Evolutionary conservation across 1,284 basidiomycete species (phyloP).

Genomic region (Trametes sp.): DNA sequence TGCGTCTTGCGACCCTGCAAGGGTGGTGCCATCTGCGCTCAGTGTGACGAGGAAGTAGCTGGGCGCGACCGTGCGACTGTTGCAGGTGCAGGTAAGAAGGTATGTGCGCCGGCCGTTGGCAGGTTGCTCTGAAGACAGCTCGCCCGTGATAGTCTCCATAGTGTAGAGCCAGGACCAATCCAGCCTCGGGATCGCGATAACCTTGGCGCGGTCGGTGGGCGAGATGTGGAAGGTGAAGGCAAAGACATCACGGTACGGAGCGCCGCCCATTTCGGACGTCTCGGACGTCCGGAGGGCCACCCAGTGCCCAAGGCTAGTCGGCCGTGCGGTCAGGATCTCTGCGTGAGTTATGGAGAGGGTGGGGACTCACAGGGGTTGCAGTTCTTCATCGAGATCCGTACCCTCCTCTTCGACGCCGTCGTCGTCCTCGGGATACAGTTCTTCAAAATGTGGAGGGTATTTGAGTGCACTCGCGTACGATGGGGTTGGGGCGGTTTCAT

Average conservation of each 20-base stretch:
- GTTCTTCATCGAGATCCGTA: not conserved
- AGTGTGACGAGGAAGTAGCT: not conserved
- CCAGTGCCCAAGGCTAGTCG: slow-evolving; percentile 18
- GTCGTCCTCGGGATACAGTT: slow-evolving; percentile 17
- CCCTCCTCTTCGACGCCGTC: slow-evolving; percentile 9
- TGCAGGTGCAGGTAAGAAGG: slow-evolving; percentile 4
- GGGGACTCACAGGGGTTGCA: slow-evolving; percentile 19
- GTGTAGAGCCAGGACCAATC: slow-evolving; percentile 7
- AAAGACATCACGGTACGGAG: not conserved
- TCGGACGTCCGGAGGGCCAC: not conserved
- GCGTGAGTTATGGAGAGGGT: not conserved
- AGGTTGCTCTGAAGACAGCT: not conserved
- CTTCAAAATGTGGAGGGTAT: slow-evolving; percentile 10
- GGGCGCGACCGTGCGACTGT: not conserved
- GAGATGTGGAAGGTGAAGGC: slow-evolving; percentile 5
- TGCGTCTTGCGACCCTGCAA: slow-evolving; percentile 1
- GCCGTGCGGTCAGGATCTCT: not conserved
- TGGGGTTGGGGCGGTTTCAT: not conserved
- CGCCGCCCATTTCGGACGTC: not conserved
- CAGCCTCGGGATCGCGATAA: slow-evolving; percentile 8
- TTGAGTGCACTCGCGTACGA: not conserved
- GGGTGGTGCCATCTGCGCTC: slow-evolving; percentile 7
- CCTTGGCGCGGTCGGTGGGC: not conserved
- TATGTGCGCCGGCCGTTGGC: slow-evolving; percentile 1
- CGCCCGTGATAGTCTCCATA: not conserved